Evolutionary conservation across 2,329 filamentous ascomycete species (phyloP).

Genomic region (Penicillium sp.): DNA sequence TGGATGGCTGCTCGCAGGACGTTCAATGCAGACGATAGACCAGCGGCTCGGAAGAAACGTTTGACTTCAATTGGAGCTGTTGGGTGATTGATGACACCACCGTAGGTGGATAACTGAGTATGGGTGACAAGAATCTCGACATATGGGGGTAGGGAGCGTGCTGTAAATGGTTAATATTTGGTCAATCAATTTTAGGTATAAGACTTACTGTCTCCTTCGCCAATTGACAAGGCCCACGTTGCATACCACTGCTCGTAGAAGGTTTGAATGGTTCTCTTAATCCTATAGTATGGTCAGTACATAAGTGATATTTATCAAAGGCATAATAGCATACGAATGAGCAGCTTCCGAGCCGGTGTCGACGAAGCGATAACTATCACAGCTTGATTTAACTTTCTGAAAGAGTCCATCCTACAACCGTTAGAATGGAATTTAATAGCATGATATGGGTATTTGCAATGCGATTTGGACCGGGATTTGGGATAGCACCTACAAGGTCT

Average conservation of each 20-base stretch:
- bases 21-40: constrained; percentile 70
- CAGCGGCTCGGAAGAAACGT: constrained; percentile 70
- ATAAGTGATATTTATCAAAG: background rate
- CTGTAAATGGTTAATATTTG: constrained; percentile 14
- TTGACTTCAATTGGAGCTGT: constrained; percentile 69
- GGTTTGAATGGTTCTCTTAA: constrained; percentile 61
- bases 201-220: constrained; percentile 52
- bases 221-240: constrained; percentile 61
- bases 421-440: constrained; percentile 2
- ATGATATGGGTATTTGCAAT: background rate
- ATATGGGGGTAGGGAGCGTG: constrained; percentile 61
- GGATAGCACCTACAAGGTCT: constrained; percentile 55
- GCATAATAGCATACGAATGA: constrained; percentile 30
- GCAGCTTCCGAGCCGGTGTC: constrained; percentile 36
- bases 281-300: constrained; percentile 31
- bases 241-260: constrained; percentile 67
- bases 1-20: constrained; percentile 73
- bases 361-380: constrained; percentile 36
- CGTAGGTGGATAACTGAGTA: constrained; percentile 71
- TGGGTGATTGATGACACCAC: constrained; percentile 71
- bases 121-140: constrained; percentile 74
- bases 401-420: constrained; percentile 34
- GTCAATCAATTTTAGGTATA: background rate
- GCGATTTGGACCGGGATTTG: too few species aligned
- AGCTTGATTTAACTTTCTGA: constrained; percentile 36